Evolutionary conservation across 441 rosid genomes (phyloP).

Genomic region (Populus hybrid): DNA sequence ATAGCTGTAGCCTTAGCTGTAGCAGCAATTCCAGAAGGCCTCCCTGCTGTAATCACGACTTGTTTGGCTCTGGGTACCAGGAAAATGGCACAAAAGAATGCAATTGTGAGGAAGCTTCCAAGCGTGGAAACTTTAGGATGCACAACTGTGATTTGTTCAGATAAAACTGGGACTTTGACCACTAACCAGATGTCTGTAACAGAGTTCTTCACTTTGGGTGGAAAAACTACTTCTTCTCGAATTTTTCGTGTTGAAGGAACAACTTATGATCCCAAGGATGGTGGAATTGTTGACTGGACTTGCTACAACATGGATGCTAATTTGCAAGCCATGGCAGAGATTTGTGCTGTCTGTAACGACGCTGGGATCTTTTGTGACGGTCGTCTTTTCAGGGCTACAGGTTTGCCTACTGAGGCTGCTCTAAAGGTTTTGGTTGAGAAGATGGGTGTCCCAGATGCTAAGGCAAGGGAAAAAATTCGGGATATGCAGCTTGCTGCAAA

Average conservation of each 20-base stretch:
- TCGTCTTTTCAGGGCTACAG: conserved; percentile 69
- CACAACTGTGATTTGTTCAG: conserved; percentile 91
- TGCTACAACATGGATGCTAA: conserved; percentile 84
- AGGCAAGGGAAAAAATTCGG: conserved; percentile 46
- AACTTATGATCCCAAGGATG: conserved; percentile 90
- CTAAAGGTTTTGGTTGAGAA: conserved; percentile 89
- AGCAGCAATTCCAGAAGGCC: conserved; percentile 97
- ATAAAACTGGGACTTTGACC: conserved; percentile 88
- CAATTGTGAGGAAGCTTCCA: conserved; percentile 83
- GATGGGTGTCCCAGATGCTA: conserved; percentile 73
- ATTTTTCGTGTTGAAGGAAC: conserved; percentile 78
- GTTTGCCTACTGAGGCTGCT: conserved; percentile 97
- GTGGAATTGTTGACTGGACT: conserved; percentile 81
- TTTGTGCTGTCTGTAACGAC: conserved; percentile 83
- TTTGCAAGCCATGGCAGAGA: conserved; percentile 75
- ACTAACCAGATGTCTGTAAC: conserved; percentile 92
- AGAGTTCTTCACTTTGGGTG: conserved; percentile 75
- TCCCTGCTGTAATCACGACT: conserved; percentile 93
- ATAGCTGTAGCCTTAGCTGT: conserved; percentile 92
- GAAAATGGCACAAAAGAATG: conserved; percentile 96
- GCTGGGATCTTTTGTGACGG: conserved; percentile 78
- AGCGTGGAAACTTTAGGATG: conserved; percentile 96
- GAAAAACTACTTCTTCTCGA: conserved; percentile 49
- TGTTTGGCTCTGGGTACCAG: conserved; percentile 84
- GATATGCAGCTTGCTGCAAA: conserved; percentile 48